Conservation (phyloP, 2,329 filamentous ascomycete species). For the Rutstroemia sp. region DNA sequence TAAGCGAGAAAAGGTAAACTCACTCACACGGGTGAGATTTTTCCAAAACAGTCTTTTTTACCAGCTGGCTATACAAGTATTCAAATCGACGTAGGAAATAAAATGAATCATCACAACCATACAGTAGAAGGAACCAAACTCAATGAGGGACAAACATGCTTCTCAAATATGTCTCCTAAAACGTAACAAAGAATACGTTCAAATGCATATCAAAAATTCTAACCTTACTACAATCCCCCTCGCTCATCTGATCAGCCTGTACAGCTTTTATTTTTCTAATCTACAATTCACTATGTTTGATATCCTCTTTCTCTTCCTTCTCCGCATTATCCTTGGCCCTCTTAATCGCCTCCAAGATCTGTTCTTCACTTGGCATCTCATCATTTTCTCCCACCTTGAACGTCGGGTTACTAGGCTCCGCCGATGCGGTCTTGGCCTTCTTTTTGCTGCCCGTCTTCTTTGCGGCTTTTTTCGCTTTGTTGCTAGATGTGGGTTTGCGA, state of each 20-base stretch:
- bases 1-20: too few species aligned
- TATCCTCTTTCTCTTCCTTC: constrained; percentile 5
- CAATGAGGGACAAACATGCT: too few species aligned
- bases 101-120: too few species aligned
- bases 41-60: too few species aligned
- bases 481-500: constrained; percentile 25
- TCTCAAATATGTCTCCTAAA: too few species aligned
- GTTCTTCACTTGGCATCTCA: constrained; percentile 38
- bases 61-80: too few species aligned
- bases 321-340: constrained; percentile 17
- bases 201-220: background rate
- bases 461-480: constrained; percentile 19
- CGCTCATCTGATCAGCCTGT: background rate
- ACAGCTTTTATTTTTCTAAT: background rate
- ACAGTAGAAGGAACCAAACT: too few species aligned
- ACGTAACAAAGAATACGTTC: background rate
- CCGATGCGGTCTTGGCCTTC: constrained; percentile 25
- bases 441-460: constrained; percentile 32
- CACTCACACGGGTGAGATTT: too few species aligned
- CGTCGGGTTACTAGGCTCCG: constrained; percentile 30
- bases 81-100: too few species aligned
- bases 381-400: constrained; percentile 34
- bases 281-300: constrained; percentile 20
- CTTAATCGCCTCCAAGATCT: constrained; percentile 49
- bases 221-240: background rate